Conservation (phyloP, 495 filamentous ascomycete species). For the Umbilicaria muhlenbergii region DNA sequence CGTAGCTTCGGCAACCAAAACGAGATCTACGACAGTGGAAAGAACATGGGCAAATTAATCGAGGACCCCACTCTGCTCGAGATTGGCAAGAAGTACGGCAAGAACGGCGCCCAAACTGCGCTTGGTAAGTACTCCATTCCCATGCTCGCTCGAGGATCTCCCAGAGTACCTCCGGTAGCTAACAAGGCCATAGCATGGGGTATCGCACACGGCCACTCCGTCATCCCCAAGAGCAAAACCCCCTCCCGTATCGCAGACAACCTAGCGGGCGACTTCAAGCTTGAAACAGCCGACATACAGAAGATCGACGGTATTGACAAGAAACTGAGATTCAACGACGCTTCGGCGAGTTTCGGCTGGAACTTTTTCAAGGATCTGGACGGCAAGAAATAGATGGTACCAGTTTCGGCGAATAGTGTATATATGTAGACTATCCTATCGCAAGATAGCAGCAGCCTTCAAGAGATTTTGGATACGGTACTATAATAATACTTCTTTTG, state of each 20-base stretch:
- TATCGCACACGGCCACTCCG: constrained; percentile 43
- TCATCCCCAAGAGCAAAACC: constrained; percentile 52
- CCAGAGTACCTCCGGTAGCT: not conserved
- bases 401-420: no score
- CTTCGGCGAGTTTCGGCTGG: constrained; percentile 43
- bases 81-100: constrained; percentile 47
- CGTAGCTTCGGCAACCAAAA: constrained; percentile 51
- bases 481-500: no score
- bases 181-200: constrained; percentile 34
- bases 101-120: constrained; percentile 43
- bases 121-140: constrained; percentile 15
- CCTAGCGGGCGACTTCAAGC: constrained; percentile 42
- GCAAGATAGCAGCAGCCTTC: no score
- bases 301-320: constrained; percentile 35
- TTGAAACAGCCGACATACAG: constrained; percentile 31
- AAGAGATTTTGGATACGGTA: no score
- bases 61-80: constrained; percentile 43
- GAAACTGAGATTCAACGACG: constrained; percentile 44
- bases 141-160: no score
- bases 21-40: constrained; percentile 35
- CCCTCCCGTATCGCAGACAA: constrained; percentile 38
- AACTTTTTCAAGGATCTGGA: constrained; percentile 47
- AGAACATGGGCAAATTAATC: constrained; percentile 37
- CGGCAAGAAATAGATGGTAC: constrained; percentile 28
- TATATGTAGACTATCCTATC: no score